A percentile compares a stretch with the other conserved stretches of the same genome.
phyloP scores from a whole-genome alignment of 805 yeast genomes.

The Kazachstania bromeliacearum region DNA sequence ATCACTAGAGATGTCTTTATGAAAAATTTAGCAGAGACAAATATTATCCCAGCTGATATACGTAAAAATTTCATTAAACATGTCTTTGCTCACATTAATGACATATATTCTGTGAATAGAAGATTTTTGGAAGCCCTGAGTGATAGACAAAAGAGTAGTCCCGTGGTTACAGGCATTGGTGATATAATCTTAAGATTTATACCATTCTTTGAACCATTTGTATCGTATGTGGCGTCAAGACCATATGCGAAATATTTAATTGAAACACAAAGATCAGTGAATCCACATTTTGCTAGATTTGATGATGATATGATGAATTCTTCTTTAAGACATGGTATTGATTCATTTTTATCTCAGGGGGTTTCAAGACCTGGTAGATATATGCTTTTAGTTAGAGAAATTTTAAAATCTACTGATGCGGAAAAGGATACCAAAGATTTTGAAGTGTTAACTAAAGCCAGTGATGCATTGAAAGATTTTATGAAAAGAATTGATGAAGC shows the following conservation, averaged over 20 bases:
- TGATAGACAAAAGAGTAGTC: conserved; percentile 74
- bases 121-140: conserved; percentile 84
- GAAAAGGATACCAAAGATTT: conserved; percentile 47
- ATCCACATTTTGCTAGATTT: conserved; percentile 85
- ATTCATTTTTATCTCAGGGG: conserved; percentile 89
- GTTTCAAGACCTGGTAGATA: conserved; percentile 94
- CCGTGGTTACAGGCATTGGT: conserved; percentile 77
- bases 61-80: conserved; percentile 86
- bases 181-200: conserved; percentile 80
- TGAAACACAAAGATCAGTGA: conserved; percentile 85
- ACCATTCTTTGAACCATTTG: conserved; percentile 84
- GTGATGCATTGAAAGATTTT: conserved; percentile 64
- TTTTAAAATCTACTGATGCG: conserved; percentile 75
- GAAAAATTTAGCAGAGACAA: conserved; percentile 77
- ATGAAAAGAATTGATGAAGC: conserved; percentile 68
- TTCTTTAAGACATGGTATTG: conserved; percentile 49
- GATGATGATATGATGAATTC: conserved; percentile 82
- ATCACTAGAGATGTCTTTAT: conserved; percentile 90
- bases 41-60: conserved; percentile 78
- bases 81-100: conserved; percentile 84
- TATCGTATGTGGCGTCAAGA: conserved; percentile 88
- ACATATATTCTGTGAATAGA: conserved; percentile 73
- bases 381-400: conserved; percentile 73
- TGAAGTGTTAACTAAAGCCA: conserved; percentile 54
- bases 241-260: conserved; percentile 92